phyloP scores from a whole-genome alignment of 257 asterid species.

The Sherardia arvensis region DNA sequence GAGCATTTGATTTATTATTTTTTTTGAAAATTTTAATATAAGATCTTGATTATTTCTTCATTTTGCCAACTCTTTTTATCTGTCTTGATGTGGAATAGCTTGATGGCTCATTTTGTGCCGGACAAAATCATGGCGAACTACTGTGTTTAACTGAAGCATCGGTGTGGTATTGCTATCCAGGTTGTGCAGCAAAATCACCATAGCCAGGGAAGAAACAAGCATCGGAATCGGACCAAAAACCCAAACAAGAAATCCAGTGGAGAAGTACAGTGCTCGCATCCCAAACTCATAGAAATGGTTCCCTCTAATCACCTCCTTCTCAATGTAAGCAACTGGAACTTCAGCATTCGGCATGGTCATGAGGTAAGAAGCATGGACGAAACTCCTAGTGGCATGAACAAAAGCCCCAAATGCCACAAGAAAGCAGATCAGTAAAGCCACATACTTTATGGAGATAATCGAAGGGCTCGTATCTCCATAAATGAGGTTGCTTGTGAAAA shows the following conservation, averaged over 20 bases:
- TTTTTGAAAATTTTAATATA: no score
- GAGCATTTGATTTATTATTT: background rate
- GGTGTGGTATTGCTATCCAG: conserved; percentile 36
- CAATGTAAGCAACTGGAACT: conserved; percentile 23
- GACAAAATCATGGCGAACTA: conserved; percentile 2
- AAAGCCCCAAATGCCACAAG: conserved; percentile 50
- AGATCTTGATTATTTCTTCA: background rate
- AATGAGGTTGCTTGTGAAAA: conserved; percentile 29
- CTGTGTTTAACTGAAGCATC: conserved; percentile 8
- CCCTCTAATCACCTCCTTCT: conserved; percentile 44
- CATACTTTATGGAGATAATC: conserved; percentile 34
- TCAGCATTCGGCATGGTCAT: conserved; percentile 55
- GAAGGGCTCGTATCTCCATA: conserved; percentile 43
- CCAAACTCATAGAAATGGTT: conserved; percentile 46
- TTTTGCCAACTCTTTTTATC: conserved; percentile 1
- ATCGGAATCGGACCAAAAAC: conserved; percentile 69
- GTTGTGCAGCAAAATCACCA: conserved; percentile 30
- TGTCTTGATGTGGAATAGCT: background rate
- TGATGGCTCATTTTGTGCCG: conserved; percentile 16
- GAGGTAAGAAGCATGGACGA: conserved; percentile 42
- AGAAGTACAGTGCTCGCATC: conserved; percentile 39
- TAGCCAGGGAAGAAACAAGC: conserved; percentile 37
- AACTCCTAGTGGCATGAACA: conserved; percentile 37
- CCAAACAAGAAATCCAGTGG: conserved; percentile 45
- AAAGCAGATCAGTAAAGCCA: conserved; percentile 45